Percentiles rank a stretch among this genome's conserved stretches.
phyloP scores from a whole-genome alignment of 2,329 filamentous ascomycete species.

The Monilinia fructigena region DNA sequence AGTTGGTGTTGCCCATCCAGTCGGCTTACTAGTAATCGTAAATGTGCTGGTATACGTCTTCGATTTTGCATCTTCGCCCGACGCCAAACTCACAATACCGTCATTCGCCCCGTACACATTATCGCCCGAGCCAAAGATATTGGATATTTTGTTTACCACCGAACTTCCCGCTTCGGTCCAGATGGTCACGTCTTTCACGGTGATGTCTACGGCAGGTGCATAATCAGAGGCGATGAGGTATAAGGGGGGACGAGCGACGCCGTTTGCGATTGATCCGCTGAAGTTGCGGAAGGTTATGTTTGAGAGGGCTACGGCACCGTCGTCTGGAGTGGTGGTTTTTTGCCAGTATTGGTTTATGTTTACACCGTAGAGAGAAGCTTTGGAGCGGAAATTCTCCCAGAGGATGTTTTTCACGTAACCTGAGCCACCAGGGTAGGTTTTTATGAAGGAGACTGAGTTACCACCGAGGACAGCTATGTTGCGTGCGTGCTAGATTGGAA shows the following conservation, averaged over 20 bases:
- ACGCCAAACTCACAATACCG: constrained; percentile 24
- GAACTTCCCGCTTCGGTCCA: constrained; percentile 39
- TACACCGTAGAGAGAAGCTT: constrained; percentile 33
- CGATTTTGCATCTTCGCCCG: constrained; percentile 23
- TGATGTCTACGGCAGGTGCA: constrained; percentile 39
- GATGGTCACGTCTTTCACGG: constrained; percentile 40
- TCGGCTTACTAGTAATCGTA: constrained; percentile 39
- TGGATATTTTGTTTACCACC: constrained; percentile 41
- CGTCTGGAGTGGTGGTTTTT: constrained; percentile 32
- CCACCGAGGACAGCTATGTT: constrained; percentile 43
- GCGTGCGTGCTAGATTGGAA: constrained; percentile 15
- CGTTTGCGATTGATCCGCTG: constrained; percentile 33
- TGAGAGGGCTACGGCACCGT: constrained; percentile 34
- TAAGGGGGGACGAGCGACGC: constrained; percentile 36
- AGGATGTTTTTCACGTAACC: constrained; percentile 41
- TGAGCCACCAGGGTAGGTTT: constrained; percentile 43
- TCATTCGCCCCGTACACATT: constrained; percentile 33
- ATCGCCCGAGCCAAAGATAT: constrained; percentile 41
- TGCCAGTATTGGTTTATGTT: constrained; percentile 38
- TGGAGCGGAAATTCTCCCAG: constrained; percentile 39
- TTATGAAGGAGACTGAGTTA: constrained; percentile 44
- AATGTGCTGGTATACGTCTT: constrained; percentile 38
- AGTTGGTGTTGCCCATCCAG: constrained; percentile 32
- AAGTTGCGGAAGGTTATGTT: constrained; percentile 38
- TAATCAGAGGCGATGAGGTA: constrained; percentile 41